Evolutionary conservation across 1,284 basidiomycete genomes (phyloP).

Genomic region (Tilletiaria anomala): DNA sequence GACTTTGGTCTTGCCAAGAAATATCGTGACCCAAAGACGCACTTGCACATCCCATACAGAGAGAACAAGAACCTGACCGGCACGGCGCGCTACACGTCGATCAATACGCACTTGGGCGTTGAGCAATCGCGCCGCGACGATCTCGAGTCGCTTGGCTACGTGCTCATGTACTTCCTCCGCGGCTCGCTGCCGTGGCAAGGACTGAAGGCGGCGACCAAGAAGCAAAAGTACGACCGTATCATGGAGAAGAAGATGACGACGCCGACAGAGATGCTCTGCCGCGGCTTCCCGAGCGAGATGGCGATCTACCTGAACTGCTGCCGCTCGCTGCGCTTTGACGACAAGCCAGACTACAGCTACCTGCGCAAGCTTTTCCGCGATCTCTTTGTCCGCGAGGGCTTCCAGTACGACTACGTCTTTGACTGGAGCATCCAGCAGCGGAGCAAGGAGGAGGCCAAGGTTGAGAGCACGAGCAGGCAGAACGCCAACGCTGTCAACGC

Average conservation of each 20-base stretch:
- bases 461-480: too few relatives aligned
- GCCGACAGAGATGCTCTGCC: conserved; percentile 40
- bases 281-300: conserved; percentile 40
- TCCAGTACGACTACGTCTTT: conserved; percentile 41
- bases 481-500: too few relatives aligned
- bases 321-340: conserved; percentile 40
- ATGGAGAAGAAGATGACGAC: conserved; percentile 42
- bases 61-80: conserved; percentile 99
- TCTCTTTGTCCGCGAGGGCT: conserved; percentile 39
- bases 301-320: conserved; percentile 41
- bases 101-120: conserved; percentile 96
- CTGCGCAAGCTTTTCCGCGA: conserved; percentile 41
- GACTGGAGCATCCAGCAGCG: conserved; percentile 40
- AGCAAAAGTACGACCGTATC: conserved; percentile 41
- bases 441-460: conserved; percentile 22
- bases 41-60: conserved; percentile 95
- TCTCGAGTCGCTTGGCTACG: conserved; percentile 38
- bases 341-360: conserved; percentile 41
- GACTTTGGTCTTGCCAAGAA: conserved; percentile 99
- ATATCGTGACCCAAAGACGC: conserved; percentile 98
- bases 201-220: conserved; percentile 39
- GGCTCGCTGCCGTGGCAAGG: conserved; percentile 39
- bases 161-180: conserved; percentile 40
- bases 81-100: conserved; percentile 96
- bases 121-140: conserved; percentile 39